Conservation (phyloP, 495 filamentous ascomycete species). For the Mytilinidion resinicola region DNA sequence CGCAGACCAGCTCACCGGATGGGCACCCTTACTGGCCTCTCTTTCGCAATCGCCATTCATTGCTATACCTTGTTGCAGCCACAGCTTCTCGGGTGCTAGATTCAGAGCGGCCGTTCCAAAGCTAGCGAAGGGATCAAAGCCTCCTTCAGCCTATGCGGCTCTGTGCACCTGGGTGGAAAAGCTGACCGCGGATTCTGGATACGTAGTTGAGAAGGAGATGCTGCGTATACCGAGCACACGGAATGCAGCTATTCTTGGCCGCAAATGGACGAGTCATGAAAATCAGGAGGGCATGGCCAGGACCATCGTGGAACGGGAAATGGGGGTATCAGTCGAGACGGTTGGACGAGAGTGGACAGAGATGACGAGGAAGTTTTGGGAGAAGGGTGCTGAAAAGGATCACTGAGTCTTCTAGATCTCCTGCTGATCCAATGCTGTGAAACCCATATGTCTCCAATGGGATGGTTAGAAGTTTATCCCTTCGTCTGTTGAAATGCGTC, state of each 20-base stretch:
- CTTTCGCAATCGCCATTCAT: slow-evolving; percentile 73
- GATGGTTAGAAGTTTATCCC: too few relatives aligned
- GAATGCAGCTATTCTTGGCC: background rate
- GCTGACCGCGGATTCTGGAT: background rate
- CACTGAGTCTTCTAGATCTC: too few relatives aligned
- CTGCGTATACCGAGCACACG: background rate
- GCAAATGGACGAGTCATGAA: background rate
- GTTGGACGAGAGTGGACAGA: background rate
- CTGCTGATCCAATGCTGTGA: too few relatives aligned
- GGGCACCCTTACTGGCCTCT: slow-evolving; percentile 85
- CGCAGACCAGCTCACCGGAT: slow-evolving; percentile 89
- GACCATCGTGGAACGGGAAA: background rate
- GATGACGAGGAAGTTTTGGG: background rate
- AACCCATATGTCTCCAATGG: too few relatives aligned
- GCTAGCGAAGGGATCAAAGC: background rate
- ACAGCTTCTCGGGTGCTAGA: slow-evolving; percentile 67
- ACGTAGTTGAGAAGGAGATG: slow-evolving; percentile 2
- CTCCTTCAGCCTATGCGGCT: background rate
- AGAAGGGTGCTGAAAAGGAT: background rate
- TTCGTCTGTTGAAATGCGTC: too few relatives aligned
- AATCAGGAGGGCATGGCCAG: background rate
- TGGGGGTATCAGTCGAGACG: background rate
- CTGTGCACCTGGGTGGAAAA: background rate
- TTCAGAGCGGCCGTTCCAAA: slow-evolving; percentile 49
- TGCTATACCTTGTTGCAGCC: slow-evolving; percentile 90